These are phyloP conservation scores for Mortierella sp. DNA, from an alignment of 371 early-diverging fungal species.

Conservation along the genomic window DNA sequence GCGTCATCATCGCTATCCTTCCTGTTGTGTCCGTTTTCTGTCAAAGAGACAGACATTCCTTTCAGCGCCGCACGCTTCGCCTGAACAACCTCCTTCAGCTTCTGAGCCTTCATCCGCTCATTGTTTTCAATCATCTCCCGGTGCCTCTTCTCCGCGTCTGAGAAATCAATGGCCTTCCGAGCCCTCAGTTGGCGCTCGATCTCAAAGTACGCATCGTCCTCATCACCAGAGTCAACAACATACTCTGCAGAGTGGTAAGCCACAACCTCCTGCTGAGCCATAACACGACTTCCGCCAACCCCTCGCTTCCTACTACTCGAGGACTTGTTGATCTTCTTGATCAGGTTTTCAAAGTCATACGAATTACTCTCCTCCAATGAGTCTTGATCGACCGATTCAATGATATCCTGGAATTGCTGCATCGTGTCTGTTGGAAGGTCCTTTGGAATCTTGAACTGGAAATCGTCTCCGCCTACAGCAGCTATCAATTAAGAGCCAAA, in stretches of 20 bases:
- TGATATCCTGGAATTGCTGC: constrained; percentile 35
- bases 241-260: constrained; percentile 46
- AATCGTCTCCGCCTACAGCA: background rate
- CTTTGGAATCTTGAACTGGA: constrained; percentile 41
- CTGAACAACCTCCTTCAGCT: constrained; percentile 1
- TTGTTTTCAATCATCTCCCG: constrained; percentile 22
- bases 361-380: background rate
- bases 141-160: constrained; percentile 28
- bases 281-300: background rate
- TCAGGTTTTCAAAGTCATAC: constrained; percentile 24
- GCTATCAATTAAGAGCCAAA: background rate
- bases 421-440: constrained; percentile 47
- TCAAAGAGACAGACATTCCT: background rate
- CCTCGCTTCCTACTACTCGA: background rate
- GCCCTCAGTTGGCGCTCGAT: constrained; percentile 27
- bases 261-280: constrained; percentile 13
- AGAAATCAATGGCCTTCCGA: constrained; percentile 3
- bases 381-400: constrained; percentile 22
- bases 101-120: constrained; percentile 20
- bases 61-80: background rate
- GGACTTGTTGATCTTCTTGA: constrained; percentile 27
- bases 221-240: constrained; percentile 52
- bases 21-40: background rate
- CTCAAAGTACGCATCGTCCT: constrained; percentile 32
- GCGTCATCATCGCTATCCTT: background rate